Evolutionary conservation across 225 moss, liverwort and hornwort species (phyloP).

Genomic region (Pseudoscleropodium purum): DNA sequence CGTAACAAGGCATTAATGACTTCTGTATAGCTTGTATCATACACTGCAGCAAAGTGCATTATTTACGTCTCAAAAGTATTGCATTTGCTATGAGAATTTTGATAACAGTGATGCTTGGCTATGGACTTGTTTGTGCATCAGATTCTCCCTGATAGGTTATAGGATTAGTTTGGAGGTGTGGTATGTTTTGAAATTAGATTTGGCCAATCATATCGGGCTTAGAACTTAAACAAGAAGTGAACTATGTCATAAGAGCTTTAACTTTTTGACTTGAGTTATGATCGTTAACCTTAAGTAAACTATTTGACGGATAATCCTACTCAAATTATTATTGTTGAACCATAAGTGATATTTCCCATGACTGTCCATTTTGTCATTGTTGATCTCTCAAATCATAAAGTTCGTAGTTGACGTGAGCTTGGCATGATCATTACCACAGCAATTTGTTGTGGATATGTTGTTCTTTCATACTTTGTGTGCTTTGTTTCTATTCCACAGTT

Average conservation of each 20-base stretch:
- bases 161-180: neutral
- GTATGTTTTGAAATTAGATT: neutral
- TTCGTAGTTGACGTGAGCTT: neutral
- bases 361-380: neutral
- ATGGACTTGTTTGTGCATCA: neutral
- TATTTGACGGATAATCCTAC: neutral
- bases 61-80: neutral
- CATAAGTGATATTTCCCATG: neutral
- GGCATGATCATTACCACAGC: neutral
- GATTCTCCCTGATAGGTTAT: neutral
- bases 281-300: neutral
- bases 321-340: neutral
- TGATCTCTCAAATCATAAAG: neutral
- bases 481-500: neutral
- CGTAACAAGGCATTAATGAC: neutral
- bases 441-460: neutral
- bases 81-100: neutral
- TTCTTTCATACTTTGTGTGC: neutral
- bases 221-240: neutral
- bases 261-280: neutral
- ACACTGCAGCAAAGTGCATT: neutral
- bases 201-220: neutral
- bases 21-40: constrained; percentile 3
- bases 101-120: neutral
- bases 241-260: neutral